Conservation (phyloP, 208 protist genomes). For the Trypanosoma boissoni region DNA sequence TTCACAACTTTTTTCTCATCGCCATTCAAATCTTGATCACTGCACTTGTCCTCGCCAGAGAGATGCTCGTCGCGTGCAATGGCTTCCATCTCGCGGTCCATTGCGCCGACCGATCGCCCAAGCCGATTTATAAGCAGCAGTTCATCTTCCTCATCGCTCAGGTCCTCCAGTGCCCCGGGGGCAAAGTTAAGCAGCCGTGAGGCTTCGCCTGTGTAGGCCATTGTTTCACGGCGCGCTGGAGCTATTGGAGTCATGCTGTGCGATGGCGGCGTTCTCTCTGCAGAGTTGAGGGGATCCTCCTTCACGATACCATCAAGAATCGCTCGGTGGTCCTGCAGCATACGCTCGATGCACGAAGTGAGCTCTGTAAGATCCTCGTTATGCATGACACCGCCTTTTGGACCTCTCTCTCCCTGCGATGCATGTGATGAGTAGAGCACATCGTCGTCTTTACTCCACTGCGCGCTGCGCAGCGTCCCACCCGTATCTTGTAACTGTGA, state of each 20-base stretch:
- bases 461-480: too few relatives aligned
- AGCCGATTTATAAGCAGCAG: constrained; percentile 57
- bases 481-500: too few relatives aligned
- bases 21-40: constrained; percentile 4
- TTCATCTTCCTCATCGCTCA: constrained; percentile 50
- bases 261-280: neutral
- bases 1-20: constrained; percentile 18
- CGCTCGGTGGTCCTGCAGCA: constrained; percentile 71
- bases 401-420: neutral
- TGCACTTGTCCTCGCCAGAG: constrained; percentile 13
- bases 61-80: constrained; percentile 17
- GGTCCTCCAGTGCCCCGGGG: constrained; percentile 9
- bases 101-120: constrained; percentile 36
- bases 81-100: constrained; percentile 44
- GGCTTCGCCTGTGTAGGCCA: too few relatives aligned
- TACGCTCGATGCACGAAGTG: constrained; percentile 44
- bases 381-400: constrained; percentile 1
- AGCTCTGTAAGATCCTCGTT: constrained; percentile 41
- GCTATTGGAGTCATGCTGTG: neutral
- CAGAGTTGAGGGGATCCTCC: constrained; percentile 6
- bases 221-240: neutral
- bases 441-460: too few relatives aligned
- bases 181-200: too few relatives aligned
- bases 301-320: constrained; percentile 56
- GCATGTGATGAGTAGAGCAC: too few relatives aligned